Conservation (phyloP, 106 monocot genomes). For the Dendrobium officinale region DNA sequence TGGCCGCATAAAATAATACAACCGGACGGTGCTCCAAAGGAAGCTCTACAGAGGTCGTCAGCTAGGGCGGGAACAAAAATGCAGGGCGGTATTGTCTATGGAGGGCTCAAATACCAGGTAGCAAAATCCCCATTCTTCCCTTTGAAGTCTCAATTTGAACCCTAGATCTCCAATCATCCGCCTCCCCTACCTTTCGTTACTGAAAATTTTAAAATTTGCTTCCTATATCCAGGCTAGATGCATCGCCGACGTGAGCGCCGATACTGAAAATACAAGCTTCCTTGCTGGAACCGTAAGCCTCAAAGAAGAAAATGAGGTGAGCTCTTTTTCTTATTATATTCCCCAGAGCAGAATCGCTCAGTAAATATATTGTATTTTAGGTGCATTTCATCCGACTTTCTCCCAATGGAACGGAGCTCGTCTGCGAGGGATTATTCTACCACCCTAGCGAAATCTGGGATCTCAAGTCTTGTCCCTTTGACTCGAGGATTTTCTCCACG, state of each 20-base stretch:
- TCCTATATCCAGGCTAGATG: slow-evolving; percentile 59
- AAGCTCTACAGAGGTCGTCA: neutral
- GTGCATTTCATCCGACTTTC: slow-evolving; percentile 91
- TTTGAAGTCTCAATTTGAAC: neutral
- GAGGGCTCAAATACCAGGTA: slow-evolving; percentile 98
- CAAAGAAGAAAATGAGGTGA: slow-evolving; percentile 87
- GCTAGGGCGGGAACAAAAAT: slow-evolving; percentile 13
- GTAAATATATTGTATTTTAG: slow-evolving; percentile 15
- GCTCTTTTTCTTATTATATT: neutral
- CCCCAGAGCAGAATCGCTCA: neutral
- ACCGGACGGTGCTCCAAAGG: too few species aligned
- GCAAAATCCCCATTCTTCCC: neutral
- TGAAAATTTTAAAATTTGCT: neutral
- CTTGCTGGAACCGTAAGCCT: slow-evolving; percentile 93
- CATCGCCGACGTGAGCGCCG: slow-evolving; percentile 84
- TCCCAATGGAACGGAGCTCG: slow-evolving; percentile 64
- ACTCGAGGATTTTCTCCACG: slow-evolving; percentile 80
- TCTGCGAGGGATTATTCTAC: slow-evolving; percentile 93
- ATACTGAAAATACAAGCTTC: slow-evolving; percentile 65
- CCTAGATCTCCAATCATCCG: neutral
- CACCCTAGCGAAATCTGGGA: slow-evolving; percentile 95
- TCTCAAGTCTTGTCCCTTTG: slow-evolving; percentile 84
- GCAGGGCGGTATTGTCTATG: slow-evolving; percentile 91
- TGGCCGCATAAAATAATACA: too few species aligned
- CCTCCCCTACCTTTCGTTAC: neutral